Percentiles rank a stretch among this genome's conserved stretches.
These are phyloP conservation scores for Phytopythium cucurbitacearum DNA, from an alignment of 352 stramenopile species.

Conservation along the genomic window DNA sequence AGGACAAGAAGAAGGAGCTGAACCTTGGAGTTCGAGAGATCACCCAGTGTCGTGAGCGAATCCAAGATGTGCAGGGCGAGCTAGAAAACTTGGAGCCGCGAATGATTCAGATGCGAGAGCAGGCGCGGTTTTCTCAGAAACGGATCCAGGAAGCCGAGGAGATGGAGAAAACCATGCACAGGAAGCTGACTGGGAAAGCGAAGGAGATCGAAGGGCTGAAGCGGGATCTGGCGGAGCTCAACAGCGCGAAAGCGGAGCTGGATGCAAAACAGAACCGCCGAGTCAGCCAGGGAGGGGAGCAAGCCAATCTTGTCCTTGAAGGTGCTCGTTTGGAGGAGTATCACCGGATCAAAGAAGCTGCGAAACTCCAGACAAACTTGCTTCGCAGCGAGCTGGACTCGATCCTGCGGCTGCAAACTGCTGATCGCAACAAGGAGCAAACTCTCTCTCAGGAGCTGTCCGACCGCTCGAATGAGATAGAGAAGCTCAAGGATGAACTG, in stretches of 20 bases:
- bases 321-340: slow-evolving; percentile 73
- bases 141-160: slow-evolving; percentile 53
- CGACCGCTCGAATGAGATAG: slow-evolving; percentile 68
- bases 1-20: slow-evolving; percentile 77
- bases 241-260: slow-evolving; percentile 48
- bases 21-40: slow-evolving; percentile 43
- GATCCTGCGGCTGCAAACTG: slow-evolving; percentile 57
- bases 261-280: slow-evolving; percentile 36
- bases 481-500: slow-evolving; percentile 57
- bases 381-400: slow-evolving; percentile 68
- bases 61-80: slow-evolving; percentile 77
- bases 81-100: slow-evolving; percentile 79
- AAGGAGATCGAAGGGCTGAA: slow-evolving; percentile 81
- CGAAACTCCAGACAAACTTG: slow-evolving; percentile 64
- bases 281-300: slow-evolving; percentile 30
- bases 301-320: slow-evolving; percentile 53
- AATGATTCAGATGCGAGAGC: slow-evolving; percentile 83
- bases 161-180: slow-evolving; percentile 51
- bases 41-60: slow-evolving; percentile 59
- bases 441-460: slow-evolving; percentile 63
- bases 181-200: slow-evolving; percentile 80
- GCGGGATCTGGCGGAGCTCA: slow-evolving; percentile 61
- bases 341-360: slow-evolving; percentile 76
- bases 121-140: slow-evolving; percentile 80
- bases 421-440: slow-evolving; percentile 71